Percentiles rank a stretch among this genome's conserved stretches.
These are phyloP conservation scores for Strobilomyces dryophilus DNA, from an alignment of 768 basidiomycete genomes.

Conservation along the genomic window DNA sequence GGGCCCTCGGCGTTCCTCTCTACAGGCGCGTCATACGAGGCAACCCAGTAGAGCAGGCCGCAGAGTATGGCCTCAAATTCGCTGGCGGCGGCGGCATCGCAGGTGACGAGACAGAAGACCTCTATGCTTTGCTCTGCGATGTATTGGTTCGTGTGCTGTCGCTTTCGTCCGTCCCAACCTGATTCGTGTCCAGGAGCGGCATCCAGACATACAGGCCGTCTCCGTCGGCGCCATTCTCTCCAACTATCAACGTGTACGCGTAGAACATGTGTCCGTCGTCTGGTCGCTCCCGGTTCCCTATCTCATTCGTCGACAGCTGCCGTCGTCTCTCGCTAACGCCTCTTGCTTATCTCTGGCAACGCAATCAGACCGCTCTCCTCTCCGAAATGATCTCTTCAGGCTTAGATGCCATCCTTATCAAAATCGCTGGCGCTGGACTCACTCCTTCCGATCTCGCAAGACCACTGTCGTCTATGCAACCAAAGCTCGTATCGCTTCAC, in stretches of 20 bases:
- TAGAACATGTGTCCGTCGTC: conserved; percentile 87
- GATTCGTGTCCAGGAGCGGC: conserved; percentile 45
- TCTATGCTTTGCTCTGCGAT: conserved; percentile 62
- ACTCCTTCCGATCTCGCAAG: conserved; percentile 74
- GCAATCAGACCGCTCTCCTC: conserved; percentile 82
- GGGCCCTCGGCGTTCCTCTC: conserved; percentile 81
- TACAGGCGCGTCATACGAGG: conserved; percentile 81
- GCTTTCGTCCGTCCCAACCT: neutral
- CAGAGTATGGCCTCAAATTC: conserved; percentile 78
- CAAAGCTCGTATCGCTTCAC: conserved; percentile 70
- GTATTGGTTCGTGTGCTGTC: conserved; percentile 64
- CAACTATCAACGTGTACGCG: conserved; percentile 93
- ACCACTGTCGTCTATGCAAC: conserved; percentile 68
- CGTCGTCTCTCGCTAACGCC: conserved; percentile 74
- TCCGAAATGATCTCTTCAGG: conserved; percentile 80
- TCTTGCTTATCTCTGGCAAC: conserved; percentile 91
- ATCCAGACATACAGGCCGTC: conserved; percentile 82
- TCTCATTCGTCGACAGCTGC: conserved; percentile 48
- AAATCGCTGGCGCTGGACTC: conserved; percentile 93
- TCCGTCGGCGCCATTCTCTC: conserved; percentile 97
- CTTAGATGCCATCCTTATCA: conserved; percentile 83
- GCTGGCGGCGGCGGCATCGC: conserved; percentile 46
- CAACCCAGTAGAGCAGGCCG: conserved; percentile 70
- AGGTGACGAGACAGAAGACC: conserved; percentile 97
- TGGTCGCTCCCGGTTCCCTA: neutral